These are phyloP conservation scores for Suillus spraguei DNA, from an alignment of 768 basidiomycete genomes.

Conservation along the genomic window DNA sequence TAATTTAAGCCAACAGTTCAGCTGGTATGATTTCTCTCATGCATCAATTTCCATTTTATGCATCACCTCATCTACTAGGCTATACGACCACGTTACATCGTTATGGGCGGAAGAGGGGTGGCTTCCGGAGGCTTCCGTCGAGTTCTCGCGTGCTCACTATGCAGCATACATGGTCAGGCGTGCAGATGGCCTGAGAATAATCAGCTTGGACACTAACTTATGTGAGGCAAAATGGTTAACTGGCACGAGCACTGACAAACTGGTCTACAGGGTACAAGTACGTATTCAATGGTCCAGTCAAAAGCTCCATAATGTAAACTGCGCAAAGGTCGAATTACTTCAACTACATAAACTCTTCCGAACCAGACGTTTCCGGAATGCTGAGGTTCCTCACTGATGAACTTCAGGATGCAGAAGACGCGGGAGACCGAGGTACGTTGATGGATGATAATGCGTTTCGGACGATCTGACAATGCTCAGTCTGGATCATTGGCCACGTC, in stretches of 20 bases:
- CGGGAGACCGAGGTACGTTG: slow-evolving; percentile 63
- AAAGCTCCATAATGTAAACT: slow-evolving; percentile 14
- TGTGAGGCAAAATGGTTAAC: slow-evolving; percentile 47
- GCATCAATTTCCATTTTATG: background rate
- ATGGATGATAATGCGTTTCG: background rate
- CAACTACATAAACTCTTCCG: slow-evolving; percentile 75
- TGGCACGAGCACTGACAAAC: background rate
- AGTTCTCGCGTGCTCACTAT: slow-evolving; percentile 67
- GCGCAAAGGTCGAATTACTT: slow-evolving; percentile 62
- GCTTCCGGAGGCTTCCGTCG: slow-evolving; percentile 59
- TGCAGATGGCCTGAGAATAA: slow-evolving; percentile 65
- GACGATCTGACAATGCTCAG: slow-evolving; percentile 30
- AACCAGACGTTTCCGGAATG: slow-evolving; percentile 74
- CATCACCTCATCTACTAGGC: slow-evolving; percentile 45
- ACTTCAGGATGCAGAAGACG: slow-evolving; percentile 77
- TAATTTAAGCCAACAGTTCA: slow-evolving; percentile 58
- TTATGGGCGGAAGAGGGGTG: slow-evolving; percentile 75
- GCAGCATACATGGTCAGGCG: slow-evolving; percentile 72
- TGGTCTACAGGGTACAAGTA: slow-evolving; percentile 35
- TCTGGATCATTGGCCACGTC: slow-evolving; percentile 61
- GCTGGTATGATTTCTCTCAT: slow-evolving; percentile 19
- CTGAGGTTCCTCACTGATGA: slow-evolving; percentile 78
- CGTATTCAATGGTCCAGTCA: slow-evolving; percentile 8
- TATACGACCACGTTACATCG: slow-evolving; percentile 72
- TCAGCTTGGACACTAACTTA: slow-evolving; percentile 76